A percentile compares a stretch with the other conserved stretches of the same genome.
phyloP scores from a whole-genome alignment of 305 asterid species.

The Fraxinus paxiana region DNA sequence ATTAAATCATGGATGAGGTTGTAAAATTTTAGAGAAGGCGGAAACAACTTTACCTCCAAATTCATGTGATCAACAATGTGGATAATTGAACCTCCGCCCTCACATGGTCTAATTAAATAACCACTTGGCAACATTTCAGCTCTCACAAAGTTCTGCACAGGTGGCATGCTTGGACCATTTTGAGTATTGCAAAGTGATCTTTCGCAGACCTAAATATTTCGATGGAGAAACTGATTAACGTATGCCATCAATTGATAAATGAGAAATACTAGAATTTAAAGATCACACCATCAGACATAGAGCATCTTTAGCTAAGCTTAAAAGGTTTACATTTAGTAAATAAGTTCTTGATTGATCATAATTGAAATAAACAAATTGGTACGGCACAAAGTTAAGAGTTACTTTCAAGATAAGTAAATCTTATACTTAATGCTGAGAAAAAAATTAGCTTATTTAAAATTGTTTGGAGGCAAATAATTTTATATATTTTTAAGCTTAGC shows the following conservation, averaged over 20 bases:
- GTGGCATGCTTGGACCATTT: constrained; percentile 83
- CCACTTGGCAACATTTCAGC: constrained; percentile 93
- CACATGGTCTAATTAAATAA: constrained; percentile 81
- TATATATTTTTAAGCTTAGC: not conserved
- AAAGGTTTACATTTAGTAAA: not conserved
- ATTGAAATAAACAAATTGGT: not conserved
- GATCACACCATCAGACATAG: not conserved
- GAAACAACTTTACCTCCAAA: constrained; percentile 50
- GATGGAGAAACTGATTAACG: not conserved
- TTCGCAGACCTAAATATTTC: constrained; percentile 60
- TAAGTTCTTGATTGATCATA: not conserved
- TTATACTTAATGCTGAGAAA: not conserved
- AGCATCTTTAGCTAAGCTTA: not conserved
- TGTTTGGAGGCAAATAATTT: not conserved
- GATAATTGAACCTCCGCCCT: constrained; percentile 84
- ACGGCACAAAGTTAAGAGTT: not conserved
- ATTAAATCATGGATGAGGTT: not conserved
- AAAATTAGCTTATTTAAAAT: not conserved
- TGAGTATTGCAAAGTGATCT: constrained; percentile 77
- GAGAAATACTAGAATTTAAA: constrained; percentile 3
- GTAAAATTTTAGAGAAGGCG: not conserved
- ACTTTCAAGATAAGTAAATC: not conserved
- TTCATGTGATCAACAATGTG: constrained; percentile 60
- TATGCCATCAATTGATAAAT: not conserved
- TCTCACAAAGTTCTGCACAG: constrained; percentile 73